Conservation (phyloP, 139 green algal species). For the Chlamydomonas sphaeroides region DNA sequence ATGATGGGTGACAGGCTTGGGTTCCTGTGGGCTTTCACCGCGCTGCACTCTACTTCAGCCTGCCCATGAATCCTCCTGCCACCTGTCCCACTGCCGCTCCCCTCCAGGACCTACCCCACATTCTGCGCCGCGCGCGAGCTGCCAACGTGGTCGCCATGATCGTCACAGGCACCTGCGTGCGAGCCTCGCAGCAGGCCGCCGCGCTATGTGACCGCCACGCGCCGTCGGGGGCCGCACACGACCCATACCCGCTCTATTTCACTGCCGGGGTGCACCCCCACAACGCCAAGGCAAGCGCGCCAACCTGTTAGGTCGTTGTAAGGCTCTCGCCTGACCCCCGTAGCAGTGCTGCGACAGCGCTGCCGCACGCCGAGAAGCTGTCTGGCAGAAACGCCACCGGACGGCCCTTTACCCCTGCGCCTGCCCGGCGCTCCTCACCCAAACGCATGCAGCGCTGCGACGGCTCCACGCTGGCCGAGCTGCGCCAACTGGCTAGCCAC, state of each 20-base stretch:
- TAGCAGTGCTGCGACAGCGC: too few relatives aligned
- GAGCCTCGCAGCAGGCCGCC: constrained; percentile 43
- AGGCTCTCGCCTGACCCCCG: too few relatives aligned
- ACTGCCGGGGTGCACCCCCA: constrained; percentile 84
- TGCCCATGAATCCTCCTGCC: too few relatives aligned
- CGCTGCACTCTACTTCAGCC: too few relatives aligned
- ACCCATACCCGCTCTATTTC: constrained; percentile 66
- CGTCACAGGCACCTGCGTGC: constrained; percentile 64
- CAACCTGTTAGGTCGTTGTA: not conserved
- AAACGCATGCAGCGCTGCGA: constrained; percentile 63
- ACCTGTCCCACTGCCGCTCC: too few relatives aligned
- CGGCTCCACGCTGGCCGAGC: constrained; percentile 49
- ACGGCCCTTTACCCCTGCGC: too few relatives aligned
- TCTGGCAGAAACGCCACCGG: too few relatives aligned
- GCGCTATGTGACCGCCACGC: constrained; percentile 41
- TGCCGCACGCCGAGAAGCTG: too few relatives aligned
- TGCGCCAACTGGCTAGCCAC: constrained; percentile 60
- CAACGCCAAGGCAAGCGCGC: constrained; percentile 68
- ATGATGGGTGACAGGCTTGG: too few relatives aligned
- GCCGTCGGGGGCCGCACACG: not conserved
- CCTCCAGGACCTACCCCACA: constrained; percentile 65
- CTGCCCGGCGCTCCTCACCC: too few relatives aligned
- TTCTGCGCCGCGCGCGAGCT: constrained; percentile 58
- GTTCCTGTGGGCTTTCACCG: too few relatives aligned
- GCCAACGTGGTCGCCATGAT: constrained; percentile 52